A percentile compares a stretch with the other conserved stretches of the same genome.
These are phyloP conservation scores for Calonectria pauciramosa DNA, from an alignment of 2,329 filamentous ascomycete species.

Conservation along the genomic window DNA sequence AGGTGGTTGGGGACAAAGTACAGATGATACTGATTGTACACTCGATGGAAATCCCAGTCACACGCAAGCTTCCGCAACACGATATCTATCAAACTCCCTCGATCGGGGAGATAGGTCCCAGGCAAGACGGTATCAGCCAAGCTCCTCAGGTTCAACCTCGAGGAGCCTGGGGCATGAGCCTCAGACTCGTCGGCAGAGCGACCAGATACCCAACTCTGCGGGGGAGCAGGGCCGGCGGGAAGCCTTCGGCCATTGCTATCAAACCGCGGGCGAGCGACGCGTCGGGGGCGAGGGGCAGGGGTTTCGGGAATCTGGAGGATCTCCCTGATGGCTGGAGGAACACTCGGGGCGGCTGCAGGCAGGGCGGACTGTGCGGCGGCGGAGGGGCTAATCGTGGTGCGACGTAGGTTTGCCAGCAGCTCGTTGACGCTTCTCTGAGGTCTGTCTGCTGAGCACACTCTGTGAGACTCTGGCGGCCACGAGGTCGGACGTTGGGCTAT, in stretches of 20 bases:
- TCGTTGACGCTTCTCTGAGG: constrained; percentile 67
- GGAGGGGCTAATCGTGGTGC: constrained; percentile 52
- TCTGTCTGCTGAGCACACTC: constrained; percentile 48
- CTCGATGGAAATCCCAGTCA: constrained; percentile 68
- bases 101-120: constrained; percentile 58
- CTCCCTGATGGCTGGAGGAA: constrained; percentile 70
- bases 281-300: constrained; percentile 64
- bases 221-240: constrained; percentile 71
- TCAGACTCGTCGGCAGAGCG: constrained; percentile 29
- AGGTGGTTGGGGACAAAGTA: constrained; percentile 68
- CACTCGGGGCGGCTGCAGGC: constrained; percentile 60
- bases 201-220: constrained; percentile 66
- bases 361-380: constrained; percentile 44
- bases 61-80: constrained; percentile 63
- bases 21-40: constrained; percentile 70
- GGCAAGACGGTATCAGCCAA: constrained; percentile 55
- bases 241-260: constrained; percentile 64
- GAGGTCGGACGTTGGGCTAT: constrained; percentile 38
- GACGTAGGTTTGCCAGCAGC: constrained; percentile 69
- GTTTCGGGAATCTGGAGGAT: constrained; percentile 72
- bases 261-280: constrained; percentile 56
- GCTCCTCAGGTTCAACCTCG: constrained; percentile 35
- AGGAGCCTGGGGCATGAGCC: constrained; percentile 34
- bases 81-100: constrained; percentile 65
- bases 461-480: constrained; percentile 48